Conservation (phyloP, 176 grass and related monocot genomes). For the Ensete glaucum region DNA sequence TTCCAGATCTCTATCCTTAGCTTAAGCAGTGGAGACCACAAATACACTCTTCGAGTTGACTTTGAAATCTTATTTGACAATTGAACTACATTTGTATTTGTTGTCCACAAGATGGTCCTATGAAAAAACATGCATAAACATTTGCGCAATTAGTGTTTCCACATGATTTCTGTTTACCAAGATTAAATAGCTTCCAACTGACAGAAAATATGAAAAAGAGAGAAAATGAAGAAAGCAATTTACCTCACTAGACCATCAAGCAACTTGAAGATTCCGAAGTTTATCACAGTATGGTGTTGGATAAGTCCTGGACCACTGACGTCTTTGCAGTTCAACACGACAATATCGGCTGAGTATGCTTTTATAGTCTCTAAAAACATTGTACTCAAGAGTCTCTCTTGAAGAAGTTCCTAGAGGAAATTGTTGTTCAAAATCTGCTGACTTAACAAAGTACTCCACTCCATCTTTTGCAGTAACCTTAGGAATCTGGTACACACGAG, state of each 20-base stretch:
- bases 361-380: constrained; percentile 71
- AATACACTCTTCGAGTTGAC: too few relatives aligned
- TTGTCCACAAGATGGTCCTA: too few relatives aligned
- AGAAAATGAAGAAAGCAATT: constrained; percentile 17
- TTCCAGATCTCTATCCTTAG: too few relatives aligned
- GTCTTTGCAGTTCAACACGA: constrained; percentile 48
- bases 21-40: too few relatives aligned
- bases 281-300: constrained; percentile 76
- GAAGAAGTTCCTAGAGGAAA: constrained; percentile 48
- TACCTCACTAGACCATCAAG: constrained; percentile 27
- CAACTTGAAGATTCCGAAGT: constrained; percentile 34
- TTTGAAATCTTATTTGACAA: too few relatives aligned
- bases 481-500: constrained; percentile 40
- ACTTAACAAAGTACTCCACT: constrained; percentile 72
- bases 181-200: neutral
- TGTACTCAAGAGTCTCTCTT: constrained; percentile 60
- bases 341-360: constrained; percentile 46
- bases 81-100: too few relatives aligned
- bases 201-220: neutral
- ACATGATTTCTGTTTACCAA: neutral
- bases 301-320: constrained; percentile 46
- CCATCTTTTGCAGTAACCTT: constrained; percentile 56
- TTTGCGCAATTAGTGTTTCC: neutral
- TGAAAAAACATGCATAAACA: neutral
- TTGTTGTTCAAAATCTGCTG: constrained; percentile 62